phyloP scores from a whole-genome alignment of 106 monocot genomes.

The Chionographis japonica region DNA sequence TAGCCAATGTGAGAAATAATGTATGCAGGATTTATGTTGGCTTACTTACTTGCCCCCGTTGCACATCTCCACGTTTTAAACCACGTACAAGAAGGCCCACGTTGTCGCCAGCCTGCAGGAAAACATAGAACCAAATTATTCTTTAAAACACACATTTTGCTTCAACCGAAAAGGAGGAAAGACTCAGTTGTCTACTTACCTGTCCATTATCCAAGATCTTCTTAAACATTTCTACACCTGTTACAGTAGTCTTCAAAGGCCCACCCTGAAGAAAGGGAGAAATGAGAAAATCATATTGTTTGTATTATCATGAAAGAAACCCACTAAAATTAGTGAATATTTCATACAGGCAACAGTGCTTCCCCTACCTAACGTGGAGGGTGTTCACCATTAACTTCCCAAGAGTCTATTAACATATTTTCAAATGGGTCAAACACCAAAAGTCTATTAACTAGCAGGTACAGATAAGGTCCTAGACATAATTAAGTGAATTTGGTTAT shows the following conservation, averaged over 20 bases:
- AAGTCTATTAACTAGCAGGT: too few relatives aligned
- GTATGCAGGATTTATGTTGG: neutral
- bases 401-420: too few relatives aligned
- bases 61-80: constrained; percentile 90
- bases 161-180: neutral
- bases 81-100: constrained; percentile 96
- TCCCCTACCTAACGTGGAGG: too few relatives aligned
- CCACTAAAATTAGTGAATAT: too few relatives aligned
- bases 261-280: constrained; percentile 17
- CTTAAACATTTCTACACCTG: constrained; percentile 49
- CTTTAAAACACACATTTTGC: too few relatives aligned
- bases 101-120: constrained; percentile 82
- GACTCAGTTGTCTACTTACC: neutral
- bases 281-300: neutral
- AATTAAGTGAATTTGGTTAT: too few relatives aligned
- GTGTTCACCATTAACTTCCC: too few relatives aligned
- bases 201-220: constrained; percentile 48
- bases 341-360: too few relatives aligned
- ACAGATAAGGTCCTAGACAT: too few relatives aligned
- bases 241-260: constrained; percentile 41
- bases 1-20: neutral
- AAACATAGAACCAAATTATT: neutral
- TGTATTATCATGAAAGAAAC: too few relatives aligned
- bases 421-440: too few relatives aligned
- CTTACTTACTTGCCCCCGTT: constrained; percentile 78